Evolutionary conservation across 768 basidiomycete species (phyloP).

Genomic region (Grammothele lineata): DNA sequence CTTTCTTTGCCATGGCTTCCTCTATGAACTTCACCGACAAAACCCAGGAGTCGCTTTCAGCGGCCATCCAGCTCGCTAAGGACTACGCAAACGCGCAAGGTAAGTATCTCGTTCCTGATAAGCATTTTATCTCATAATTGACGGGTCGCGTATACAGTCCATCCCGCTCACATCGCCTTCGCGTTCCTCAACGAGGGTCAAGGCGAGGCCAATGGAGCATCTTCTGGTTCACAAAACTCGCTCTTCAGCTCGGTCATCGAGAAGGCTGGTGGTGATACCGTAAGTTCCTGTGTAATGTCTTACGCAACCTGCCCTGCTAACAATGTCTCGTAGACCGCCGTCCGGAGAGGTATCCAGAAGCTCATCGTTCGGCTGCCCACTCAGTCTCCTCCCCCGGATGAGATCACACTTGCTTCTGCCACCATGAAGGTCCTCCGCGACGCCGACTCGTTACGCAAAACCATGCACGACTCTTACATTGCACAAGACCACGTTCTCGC

Average conservation of each 20-base stretch:
- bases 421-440: slow-evolving; percentile 64
- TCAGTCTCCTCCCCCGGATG: slow-evolving; percentile 84
- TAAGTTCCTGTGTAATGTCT: slow-evolving; percentile 35
- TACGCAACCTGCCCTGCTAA: no score
- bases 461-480: slow-evolving; percentile 86
- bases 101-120: slow-evolving; percentile 25
- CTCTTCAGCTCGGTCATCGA: slow-evolving; percentile 77
- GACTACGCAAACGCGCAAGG: slow-evolving; percentile 83
- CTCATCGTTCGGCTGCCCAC: slow-evolving; percentile 77
- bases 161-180: slow-evolving; percentile 80
- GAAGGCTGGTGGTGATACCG: slow-evolving; percentile 82
- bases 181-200: slow-evolving; percentile 71
- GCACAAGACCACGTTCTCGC: slow-evolving; percentile 91
- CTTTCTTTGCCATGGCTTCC: slow-evolving; percentile 36
- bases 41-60: slow-evolving; percentile 62
- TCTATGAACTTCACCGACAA: slow-evolving; percentile 87
- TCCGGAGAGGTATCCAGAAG: slow-evolving; percentile 73
- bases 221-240: slow-evolving; percentile 41
- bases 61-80: slow-evolving; percentile 76
- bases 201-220: slow-evolving; percentile 32
- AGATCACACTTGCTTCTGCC: slow-evolving; percentile 57
- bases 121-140: not conserved
- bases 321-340: slow-evolving; percentile 40
- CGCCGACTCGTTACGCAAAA: slow-evolving; percentile 75
- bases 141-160: slow-evolving; percentile 40